These are phyloP conservation scores for Colletotrichum caudatum DNA, from an alignment of 2,329 filamentous ascomycete genomes.

Conservation along the genomic window DNA sequence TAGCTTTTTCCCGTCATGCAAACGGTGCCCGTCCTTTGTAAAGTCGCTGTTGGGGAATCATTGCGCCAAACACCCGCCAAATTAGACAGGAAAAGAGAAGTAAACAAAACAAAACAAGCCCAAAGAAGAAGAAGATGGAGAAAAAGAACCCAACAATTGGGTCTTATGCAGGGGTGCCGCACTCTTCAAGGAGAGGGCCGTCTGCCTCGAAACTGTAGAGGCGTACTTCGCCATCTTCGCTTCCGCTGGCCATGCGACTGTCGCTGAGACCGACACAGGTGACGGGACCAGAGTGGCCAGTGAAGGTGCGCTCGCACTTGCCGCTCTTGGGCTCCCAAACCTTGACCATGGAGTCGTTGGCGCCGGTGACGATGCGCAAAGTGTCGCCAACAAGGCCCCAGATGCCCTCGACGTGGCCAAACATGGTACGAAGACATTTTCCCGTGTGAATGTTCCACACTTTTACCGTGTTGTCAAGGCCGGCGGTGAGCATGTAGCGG, in stretches of 20 bases:
- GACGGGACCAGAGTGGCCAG: constrained; percentile 89
- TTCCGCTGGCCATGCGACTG: constrained; percentile 87
- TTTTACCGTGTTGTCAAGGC: constrained; percentile 85
- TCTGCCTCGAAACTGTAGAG: constrained; percentile 80
- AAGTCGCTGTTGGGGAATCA: constrained; percentile 39
- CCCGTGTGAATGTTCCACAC: constrained; percentile 86
- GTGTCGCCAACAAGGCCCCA: constrained; percentile 94
- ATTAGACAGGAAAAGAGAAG: not conserved
- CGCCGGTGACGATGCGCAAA: constrained; percentile 86
- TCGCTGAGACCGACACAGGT: constrained; percentile 95
- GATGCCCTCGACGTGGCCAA: constrained; percentile 95
- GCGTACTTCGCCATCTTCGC: constrained; percentile 92
- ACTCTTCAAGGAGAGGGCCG: constrained; percentile 58
- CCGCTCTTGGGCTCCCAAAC: constrained; percentile 91
- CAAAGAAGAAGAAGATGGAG: not conserved
- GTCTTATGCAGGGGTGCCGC: constrained; percentile 62
- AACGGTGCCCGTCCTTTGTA: constrained; percentile 24
- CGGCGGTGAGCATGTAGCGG: constrained; percentile 92
- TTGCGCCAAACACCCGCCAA: constrained; percentile 20
- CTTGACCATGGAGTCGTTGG: constrained; percentile 95
- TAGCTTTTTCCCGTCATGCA: not conserved
- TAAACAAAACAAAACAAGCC: not conserved
- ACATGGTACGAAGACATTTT: constrained; percentile 89
- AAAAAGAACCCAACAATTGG: not conserved
- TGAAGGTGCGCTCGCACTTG: constrained; percentile 91